Evolutionary conservation across 2,329 filamentous ascomycete species (phyloP).

Genomic region (Sporothrix humicola): DNA sequence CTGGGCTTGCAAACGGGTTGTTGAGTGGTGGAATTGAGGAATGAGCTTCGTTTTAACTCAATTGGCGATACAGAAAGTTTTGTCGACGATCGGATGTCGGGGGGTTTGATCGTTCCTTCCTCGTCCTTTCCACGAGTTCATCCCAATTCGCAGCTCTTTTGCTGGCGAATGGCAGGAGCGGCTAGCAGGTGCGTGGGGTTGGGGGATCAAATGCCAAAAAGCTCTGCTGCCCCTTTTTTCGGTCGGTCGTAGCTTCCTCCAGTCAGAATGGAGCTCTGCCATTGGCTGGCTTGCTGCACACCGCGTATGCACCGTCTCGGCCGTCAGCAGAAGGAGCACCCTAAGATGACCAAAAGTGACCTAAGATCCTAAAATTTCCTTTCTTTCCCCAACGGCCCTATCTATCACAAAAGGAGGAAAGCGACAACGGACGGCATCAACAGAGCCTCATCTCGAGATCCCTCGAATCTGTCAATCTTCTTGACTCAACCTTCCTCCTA

Average conservation of each 20-base stretch:
- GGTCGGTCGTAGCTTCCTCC: neutral
- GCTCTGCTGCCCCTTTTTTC: conserved; percentile 5
- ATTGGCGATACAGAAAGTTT: neutral
- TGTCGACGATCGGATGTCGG: no score
- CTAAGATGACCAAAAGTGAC: neutral
- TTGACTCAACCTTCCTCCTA: neutral
- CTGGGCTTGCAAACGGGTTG: neutral
- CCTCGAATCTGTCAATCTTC: neutral
- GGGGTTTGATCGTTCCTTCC: no score
- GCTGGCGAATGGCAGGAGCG: neutral
- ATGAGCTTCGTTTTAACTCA: neutral
- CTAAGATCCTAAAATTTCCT: neutral
- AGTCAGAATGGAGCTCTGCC: neutral
- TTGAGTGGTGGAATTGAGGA: neutral
- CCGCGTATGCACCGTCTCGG: neutral
- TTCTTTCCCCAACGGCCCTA: neutral
- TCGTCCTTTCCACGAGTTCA: no score
- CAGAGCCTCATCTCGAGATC: neutral
- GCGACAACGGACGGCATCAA: neutral
- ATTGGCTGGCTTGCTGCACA: neutral
- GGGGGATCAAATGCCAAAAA: neutral
- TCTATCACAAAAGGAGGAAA: neutral
- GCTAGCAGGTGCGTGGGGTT: neutral
- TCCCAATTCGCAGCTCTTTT: neutral
- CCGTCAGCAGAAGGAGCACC: neutral